A percentile compares a stretch with the other conserved stretches of the same genome.
Evolutionary conservation across 805 yeast species (phyloP).

Genomic region (Saturnispora ahearnii): DNA sequence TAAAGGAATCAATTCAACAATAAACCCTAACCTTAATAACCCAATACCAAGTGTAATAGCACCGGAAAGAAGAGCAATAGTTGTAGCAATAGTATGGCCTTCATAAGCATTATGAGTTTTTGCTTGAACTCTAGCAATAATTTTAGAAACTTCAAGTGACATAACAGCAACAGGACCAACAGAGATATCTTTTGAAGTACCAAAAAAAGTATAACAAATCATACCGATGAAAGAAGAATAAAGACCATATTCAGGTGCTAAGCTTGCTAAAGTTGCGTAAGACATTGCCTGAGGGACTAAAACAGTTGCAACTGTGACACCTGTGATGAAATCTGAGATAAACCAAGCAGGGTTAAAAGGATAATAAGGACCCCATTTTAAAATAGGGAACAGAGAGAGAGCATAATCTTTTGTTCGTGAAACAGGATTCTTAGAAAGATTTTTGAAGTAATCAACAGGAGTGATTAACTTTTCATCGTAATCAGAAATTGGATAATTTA

Average conservation of each 20-base stretch:
- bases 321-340: slow-evolving; percentile 78
- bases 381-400: slow-evolving; percentile 65
- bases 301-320: slow-evolving; percentile 88
- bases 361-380: slow-evolving; percentile 79
- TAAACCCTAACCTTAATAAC: slow-evolving; percentile 72
- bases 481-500: background rate
- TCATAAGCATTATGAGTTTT: slow-evolving; percentile 32
- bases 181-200: slow-evolving; percentile 91
- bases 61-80: slow-evolving; percentile 75
- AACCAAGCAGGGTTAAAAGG: slow-evolving; percentile 58
- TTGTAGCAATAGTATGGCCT: slow-evolving; percentile 72
- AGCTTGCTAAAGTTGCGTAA: slow-evolving; percentile 78
- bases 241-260: slow-evolving; percentile 76
- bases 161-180: slow-evolving; percentile 97
- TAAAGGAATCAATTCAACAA: slow-evolving; percentile 78
- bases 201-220: slow-evolving; percentile 78
- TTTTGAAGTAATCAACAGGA: slow-evolving; percentile 21
- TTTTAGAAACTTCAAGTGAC: slow-evolving; percentile 79
- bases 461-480: slow-evolving; percentile 22
- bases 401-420: slow-evolving; percentile 38
- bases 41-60: slow-evolving; percentile 79
- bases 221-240: slow-evolving; percentile 92
- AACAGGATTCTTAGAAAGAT: slow-evolving; percentile 32
- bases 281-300: slow-evolving; percentile 96
- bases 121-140: slow-evolving; percentile 52